A percentile compares a stretch with the other conserved stretches of the same genome.
Conservation (phyloP, 306 rosid species). For the Glycine soja region DNA sequence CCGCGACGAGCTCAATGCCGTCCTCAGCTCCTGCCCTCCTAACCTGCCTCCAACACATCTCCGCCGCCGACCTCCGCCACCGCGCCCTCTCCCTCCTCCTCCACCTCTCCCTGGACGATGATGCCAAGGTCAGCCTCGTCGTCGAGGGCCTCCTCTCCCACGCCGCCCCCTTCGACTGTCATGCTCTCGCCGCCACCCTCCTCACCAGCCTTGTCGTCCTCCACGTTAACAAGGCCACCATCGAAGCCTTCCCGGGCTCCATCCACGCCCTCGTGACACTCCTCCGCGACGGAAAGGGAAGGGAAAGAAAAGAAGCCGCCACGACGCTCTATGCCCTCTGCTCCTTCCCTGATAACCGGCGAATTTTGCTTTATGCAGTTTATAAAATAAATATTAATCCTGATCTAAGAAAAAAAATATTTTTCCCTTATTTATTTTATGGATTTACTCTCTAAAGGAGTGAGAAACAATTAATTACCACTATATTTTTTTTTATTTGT, state of each 20-base stretch:
- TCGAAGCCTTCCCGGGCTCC: constrained; percentile 70
- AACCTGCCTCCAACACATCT: too few species aligned
- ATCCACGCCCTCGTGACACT: constrained; percentile 64
- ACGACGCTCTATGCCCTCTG: constrained; percentile 82
- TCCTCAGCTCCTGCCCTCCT: too few species aligned
- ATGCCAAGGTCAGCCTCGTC: constrained; percentile 81
- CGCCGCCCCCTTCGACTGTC: constrained; percentile 57
- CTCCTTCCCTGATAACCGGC: constrained; percentile 69
- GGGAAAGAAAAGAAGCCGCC: constrained; percentile 82
- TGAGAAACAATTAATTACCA: too few species aligned
- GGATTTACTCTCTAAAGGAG: too few species aligned
- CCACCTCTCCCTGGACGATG: constrained; percentile 76
- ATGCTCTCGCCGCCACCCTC: constrained; percentile 82
- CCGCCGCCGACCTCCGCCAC: constrained; percentile 49
- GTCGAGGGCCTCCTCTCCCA: constrained; percentile 72
- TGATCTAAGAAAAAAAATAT: too few species aligned
- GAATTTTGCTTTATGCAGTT: too few species aligned
- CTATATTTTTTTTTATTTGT: too few species aligned
- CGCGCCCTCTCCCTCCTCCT: constrained; percentile 69
- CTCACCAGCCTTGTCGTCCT: too few species aligned
- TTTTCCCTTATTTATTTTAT: too few species aligned
- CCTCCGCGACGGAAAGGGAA: constrained; percentile 61
- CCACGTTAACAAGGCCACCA: constrained; percentile 80
- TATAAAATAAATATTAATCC: too few species aligned
- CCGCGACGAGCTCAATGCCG: too few species aligned